Evolutionary conservation across 805 yeast genomes (phyloP).

Genomic region (Saccharomycopsis sp.): DNA sequence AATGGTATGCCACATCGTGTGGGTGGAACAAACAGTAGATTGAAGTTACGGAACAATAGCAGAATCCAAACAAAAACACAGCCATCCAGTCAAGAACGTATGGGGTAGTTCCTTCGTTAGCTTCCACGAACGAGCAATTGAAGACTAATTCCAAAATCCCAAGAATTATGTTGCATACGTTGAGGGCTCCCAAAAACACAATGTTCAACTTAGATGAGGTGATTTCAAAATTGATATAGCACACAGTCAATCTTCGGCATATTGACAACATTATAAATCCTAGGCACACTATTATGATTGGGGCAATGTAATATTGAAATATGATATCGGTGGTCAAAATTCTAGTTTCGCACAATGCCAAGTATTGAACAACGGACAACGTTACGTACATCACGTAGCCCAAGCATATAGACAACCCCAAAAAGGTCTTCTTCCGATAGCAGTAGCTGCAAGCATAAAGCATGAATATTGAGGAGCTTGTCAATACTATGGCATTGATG

Average conservation of each 20-base stretch:
- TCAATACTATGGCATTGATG: constrained; percentile 6
- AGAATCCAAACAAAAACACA: constrained; percentile 11
- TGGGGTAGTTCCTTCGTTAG: neutral
- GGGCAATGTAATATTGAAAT: constrained; percentile 8
- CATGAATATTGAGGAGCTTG: constrained; percentile 4
- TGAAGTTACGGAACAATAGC: constrained; percentile 7
- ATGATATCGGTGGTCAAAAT: constrained; percentile 1
- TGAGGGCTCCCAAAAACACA: constrained; percentile 5
- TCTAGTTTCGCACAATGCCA: constrained; percentile 8
- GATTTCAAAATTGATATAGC: constrained; percentile 5
- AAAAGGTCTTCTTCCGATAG: constrained; percentile 1
- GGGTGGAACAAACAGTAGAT: constrained; percentile 6
- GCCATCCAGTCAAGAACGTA: constrained; percentile 8
- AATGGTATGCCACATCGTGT: constrained; percentile 3
- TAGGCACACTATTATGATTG: neutral
- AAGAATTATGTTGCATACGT: constrained; percentile 10
- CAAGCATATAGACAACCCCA: neutral
- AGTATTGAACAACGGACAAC: constrained; percentile 3
- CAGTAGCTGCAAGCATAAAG: constrained; percentile 1
- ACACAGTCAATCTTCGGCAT: constrained; percentile 4
- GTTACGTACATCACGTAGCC: constrained; percentile 4
- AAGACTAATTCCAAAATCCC: constrained; percentile 11
- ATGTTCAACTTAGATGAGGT: neutral
- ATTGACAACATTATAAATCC: constrained; percentile 2
- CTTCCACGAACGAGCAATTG: neutral